phyloP scores from a whole-genome alignment of 2,329 filamentous ascomycete genomes.

The Fusarium udum region DNA sequence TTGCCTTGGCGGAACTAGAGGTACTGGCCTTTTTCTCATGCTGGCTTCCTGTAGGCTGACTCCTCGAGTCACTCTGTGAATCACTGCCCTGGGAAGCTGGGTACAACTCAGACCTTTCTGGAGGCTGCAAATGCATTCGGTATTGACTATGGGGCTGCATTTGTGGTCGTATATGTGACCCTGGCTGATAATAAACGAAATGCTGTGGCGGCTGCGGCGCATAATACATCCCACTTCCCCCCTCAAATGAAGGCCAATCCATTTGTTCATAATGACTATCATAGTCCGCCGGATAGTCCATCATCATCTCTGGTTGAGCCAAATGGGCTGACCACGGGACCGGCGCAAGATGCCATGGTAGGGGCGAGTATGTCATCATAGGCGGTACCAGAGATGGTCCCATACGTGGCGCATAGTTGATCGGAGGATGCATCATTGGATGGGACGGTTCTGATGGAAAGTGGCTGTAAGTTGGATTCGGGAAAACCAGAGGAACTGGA shows the following conservation, averaged over 20 bases:
- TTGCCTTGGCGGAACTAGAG: background rate
- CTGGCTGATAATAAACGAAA: background rate
- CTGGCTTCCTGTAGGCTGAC: background rate
- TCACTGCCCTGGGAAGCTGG: background rate
- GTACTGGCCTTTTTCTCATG: background rate
- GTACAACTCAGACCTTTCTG: background rate
- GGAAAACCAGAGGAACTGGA: background rate
- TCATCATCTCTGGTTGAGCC: background rate
- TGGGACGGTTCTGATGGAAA: background rate
- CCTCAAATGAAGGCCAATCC: background rate
- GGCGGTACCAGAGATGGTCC: background rate
- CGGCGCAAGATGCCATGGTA: slow-evolving; percentile 14
- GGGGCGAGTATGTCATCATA: slow-evolving; percentile 7
- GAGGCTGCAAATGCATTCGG: background rate
- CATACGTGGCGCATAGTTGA: background rate
- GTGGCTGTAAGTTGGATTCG: background rate
- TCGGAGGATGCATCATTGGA: background rate
- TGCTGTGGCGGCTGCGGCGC: background rate
- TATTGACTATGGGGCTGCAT: background rate
- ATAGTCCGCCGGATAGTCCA: background rate
- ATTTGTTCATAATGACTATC: background rate
- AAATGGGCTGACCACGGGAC: background rate
- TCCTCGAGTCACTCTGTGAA: background rate
- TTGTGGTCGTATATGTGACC: background rate
- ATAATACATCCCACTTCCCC: background rate